These are phyloP conservation scores for Eucalyptus polybractea DNA, from an alignment of 345 rosid species.

Conservation along the genomic window DNA sequence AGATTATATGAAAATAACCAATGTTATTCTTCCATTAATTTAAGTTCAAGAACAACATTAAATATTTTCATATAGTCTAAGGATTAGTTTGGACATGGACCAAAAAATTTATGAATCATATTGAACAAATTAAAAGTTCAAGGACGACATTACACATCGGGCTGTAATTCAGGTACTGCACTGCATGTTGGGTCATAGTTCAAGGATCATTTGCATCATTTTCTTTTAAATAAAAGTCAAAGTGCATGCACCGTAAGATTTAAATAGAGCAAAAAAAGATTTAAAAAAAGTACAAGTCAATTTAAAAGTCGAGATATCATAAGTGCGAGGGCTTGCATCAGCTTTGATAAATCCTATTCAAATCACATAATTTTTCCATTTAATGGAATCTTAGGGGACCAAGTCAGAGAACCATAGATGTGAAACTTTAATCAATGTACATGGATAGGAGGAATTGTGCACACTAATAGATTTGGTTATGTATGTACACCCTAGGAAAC, in stretches of 20 bases:
- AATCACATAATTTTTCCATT: not conserved
- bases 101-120: too few relatives aligned
- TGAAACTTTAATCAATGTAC: not conserved
- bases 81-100: not conserved
- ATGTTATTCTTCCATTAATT: not conserved
- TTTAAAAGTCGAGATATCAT: not conserved
- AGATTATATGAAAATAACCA: not conserved
- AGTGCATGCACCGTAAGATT: not conserved
- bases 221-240: not conserved
- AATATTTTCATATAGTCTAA: too few relatives aligned
- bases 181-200: too few relatives aligned
- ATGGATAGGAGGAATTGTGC: not conserved
- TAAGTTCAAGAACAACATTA: not conserved
- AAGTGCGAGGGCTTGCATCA: not conserved
- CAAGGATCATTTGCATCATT: not conserved
- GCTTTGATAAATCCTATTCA: not conserved
- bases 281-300: fast-evolving
- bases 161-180: fast-evolving
- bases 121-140: too few relatives aligned
- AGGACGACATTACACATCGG: too few relatives aligned
- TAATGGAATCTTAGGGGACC: not conserved
- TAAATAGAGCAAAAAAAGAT: not conserved
- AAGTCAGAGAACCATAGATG: not conserved
- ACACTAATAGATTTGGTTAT: not conserved
- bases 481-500: not conserved